Base-by-base conservation (phyloP, 1,284 basidiomycete species). In the Mycena citricolor region DNA sequence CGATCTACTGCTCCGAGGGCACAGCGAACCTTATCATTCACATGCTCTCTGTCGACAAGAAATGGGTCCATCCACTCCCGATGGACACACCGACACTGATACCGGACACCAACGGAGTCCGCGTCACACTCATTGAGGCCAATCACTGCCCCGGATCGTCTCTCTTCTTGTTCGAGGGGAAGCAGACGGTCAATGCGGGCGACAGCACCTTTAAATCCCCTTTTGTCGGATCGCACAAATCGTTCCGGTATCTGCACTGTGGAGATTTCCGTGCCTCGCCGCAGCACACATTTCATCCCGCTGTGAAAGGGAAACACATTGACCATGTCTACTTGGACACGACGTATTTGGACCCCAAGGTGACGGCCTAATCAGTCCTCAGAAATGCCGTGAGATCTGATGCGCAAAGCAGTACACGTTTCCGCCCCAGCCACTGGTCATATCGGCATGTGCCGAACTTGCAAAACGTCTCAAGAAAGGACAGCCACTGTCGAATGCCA, bases 81-180 rank as follows among this genome's bases (percentile, higher is more conserved):
- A 82, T 94, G 76, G 80, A 97, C 60, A 69, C 70, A 0, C 76
- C 90, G 0, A 84, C 79, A 3, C 64, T 77, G 12, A 76, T 99
- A 35, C 91, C 93, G 0, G 69, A 90, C 54, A 90, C 91, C 0
- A 83, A 85, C 22, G 94, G 93, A 2, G 91, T 98, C 26, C 74
- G 68, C 26, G 94, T 97, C 2, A 97, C 93, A 0, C 79, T 93
- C 30, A 91, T 99, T n/a, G 91, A 97, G 57, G 95, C 95, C 2
- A 99, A 99, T 60, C 97, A 98, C 61, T 95, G 93, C 54, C 95
- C 97, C 0, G 97, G 95, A 5, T 97, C 94, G 0, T 91, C 85
- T 44, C 70, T 99, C 7, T 97, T 98, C 63, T 74, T 97, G 14
- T 98, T 95, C 54, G 92, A 97, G 65, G 95, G 95, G 1, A 78